Evolutionary conservation across 805 yeast genomes (phyloP).

Genomic region (Metschnikowia dekortorum): DNA sequence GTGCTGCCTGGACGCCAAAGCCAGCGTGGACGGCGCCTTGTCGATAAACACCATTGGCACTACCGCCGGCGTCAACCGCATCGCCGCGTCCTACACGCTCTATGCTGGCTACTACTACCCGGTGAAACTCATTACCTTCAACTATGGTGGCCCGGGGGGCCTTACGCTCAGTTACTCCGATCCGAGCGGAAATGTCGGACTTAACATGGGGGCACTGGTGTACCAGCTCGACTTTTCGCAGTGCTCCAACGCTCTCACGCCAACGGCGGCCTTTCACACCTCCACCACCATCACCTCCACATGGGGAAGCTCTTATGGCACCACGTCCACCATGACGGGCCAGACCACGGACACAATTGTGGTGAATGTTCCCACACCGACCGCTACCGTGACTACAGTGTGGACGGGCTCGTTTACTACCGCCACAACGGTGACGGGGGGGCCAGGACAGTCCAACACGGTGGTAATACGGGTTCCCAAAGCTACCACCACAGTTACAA

Average conservation of each 20-base stretch:
- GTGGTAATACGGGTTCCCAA: conserved; percentile 6
- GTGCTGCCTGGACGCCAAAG: conserved; percentile 9
- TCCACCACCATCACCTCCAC: conserved; percentile 10
- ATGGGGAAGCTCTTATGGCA: conserved; percentile 11
- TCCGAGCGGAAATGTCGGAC: conserved; percentile 4
- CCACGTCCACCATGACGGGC: conserved; percentile 12
- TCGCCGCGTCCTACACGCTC: conserved; percentile 2
- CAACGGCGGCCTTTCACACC: conserved; percentile 3
- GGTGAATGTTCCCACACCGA: conserved; percentile 9
- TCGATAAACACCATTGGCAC: neutral
- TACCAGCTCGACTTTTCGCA: conserved; percentile 5
- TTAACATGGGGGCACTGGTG: conserved; percentile 5
- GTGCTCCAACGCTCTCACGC: neutral
- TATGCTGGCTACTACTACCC: conserved; percentile 9
- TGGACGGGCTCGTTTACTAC: neutral
- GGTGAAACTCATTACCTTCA: conserved; percentile 9
- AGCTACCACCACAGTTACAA: too few species aligned
- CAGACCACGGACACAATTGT: conserved; percentile 17
- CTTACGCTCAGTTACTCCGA: conserved; percentile 1
- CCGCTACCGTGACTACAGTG: neutral
- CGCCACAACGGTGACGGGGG: conserved; percentile 9
- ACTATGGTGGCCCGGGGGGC: conserved; percentile 7
- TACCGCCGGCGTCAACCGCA: neutral
- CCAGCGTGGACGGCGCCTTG: neutral
- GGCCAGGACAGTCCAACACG: conserved; percentile 17